phyloP scores from a whole-genome alignment of 805 yeast species.

The Blastobotrys chiropterorum region DNA sequence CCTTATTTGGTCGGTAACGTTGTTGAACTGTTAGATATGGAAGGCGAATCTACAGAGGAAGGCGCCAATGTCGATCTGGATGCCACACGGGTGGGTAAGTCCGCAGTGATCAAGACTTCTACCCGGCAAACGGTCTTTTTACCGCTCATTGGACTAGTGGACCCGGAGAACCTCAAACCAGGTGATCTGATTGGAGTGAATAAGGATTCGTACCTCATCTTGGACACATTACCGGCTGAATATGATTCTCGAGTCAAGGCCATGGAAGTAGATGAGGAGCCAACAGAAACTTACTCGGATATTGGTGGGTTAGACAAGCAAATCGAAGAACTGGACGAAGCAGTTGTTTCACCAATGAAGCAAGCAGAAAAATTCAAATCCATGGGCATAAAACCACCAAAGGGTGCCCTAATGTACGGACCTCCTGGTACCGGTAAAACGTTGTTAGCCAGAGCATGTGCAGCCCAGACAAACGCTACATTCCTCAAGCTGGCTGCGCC shows the following conservation, averaged over 20 bases:
- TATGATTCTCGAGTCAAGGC: slow-evolving; percentile 97
- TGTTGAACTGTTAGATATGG: slow-evolving; percentile 87
- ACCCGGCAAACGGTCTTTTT: slow-evolving; percentile 96
- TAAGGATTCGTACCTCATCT: slow-evolving; percentile 87
- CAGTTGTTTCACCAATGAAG: slow-evolving; percentile 96
- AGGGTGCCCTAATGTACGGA: slow-evolving; percentile 97
- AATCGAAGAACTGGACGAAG: slow-evolving; percentile 96
- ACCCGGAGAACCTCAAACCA: slow-evolving; percentile 87
- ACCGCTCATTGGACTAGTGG: slow-evolving; percentile 94
- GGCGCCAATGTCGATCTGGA: slow-evolving; percentile 95
- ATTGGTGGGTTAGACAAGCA: slow-evolving; percentile 98
- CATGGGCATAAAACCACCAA: slow-evolving; percentile 95
- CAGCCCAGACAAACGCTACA: slow-evolving; percentile 97
- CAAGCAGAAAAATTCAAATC: slow-evolving; percentile 94
- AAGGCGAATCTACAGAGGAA: slow-evolving; percentile 69
- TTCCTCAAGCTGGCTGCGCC: slow-evolving; percentile 96
- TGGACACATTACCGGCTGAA: slow-evolving; percentile 94
- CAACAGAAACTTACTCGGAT: slow-evolving; percentile 93
- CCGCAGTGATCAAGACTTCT: slow-evolving; percentile 97
- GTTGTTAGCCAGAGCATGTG: slow-evolving; percentile 94
- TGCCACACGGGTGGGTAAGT: slow-evolving; percentile 84
- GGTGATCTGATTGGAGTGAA: slow-evolving; percentile 97
- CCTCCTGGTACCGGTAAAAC: slow-evolving; percentile 99
- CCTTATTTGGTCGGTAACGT: slow-evolving; percentile 96
- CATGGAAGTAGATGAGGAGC: slow-evolving; percentile 99